A percentile compares a stretch with the other conserved stretches of the same genome.
Evolutionary conservation across 305 asterid species (phyloP).

Genomic region (Nicotiana rustica): DNA sequence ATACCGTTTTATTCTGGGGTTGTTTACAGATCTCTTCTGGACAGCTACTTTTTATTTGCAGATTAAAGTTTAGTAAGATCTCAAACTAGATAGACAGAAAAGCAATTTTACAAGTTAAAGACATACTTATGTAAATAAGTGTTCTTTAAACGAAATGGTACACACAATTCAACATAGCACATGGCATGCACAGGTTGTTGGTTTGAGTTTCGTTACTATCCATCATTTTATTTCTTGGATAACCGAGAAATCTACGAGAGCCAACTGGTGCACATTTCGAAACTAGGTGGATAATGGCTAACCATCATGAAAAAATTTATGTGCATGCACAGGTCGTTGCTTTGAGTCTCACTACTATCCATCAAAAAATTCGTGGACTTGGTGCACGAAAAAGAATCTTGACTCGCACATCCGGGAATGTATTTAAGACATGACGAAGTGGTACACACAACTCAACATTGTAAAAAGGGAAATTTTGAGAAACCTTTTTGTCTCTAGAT

Average conservation of each 20-base stretch:
- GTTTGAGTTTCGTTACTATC: background rate
- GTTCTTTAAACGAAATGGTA: conserved; percentile 2
- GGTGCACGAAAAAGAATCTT: background rate
- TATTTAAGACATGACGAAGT: too few relatives aligned
- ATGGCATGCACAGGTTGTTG: conserved; percentile 19
- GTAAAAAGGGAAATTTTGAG: background rate
- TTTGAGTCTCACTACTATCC: too few relatives aligned
- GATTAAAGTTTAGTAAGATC: conserved; percentile 9
- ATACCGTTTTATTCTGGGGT: background rate
- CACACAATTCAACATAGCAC: background rate
- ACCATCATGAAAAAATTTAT: background rate
- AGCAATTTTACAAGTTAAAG: conserved; percentile 6
- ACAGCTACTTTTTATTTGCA: background rate
- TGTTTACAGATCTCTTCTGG: conserved; percentile 20
- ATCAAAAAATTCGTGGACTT: background rate
- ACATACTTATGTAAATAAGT: background rate
- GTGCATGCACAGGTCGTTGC: background rate
- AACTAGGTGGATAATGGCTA: background rate
- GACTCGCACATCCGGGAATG: background rate
- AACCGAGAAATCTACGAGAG: background rate
- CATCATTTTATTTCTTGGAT: background rate
- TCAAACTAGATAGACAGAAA: background rate
- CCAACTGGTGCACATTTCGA: background rate
- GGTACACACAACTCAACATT: background rate
- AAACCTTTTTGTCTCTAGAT: conserved; percentile 82